Evolutionary conservation across 371 early-diverging fungal genomes (phyloP), one percentile per base, ranked within the genome.

Genomic region (Mucor plumbeus): DNA sequence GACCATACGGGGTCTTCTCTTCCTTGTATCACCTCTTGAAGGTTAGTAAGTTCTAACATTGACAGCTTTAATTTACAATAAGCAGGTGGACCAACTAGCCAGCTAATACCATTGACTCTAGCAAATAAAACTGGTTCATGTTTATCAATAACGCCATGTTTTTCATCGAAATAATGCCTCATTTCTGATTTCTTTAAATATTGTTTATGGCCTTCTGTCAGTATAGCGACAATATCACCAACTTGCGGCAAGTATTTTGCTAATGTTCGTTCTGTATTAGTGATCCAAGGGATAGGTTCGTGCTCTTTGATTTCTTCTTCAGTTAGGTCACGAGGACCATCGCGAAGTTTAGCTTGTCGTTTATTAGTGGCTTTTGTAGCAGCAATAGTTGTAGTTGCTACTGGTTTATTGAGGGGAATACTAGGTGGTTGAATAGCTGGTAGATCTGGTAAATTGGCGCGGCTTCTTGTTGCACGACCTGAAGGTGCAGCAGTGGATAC

Each of bases 231-330:
- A 58, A 72, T 66, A 57, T 92, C 92, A 36, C 85, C 87, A 3
- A 89, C 59, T 75, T 92, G 92, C 7, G 92, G 92, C 35, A 87
- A 79, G 55, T 92, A 92, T 31, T 91, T 91, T 0, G 85, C 77
- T 9, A 88, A 71, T 15, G 81, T 78, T 4, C 85, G 86, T n/a
- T 75, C 64, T 3, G 82, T 86, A 9, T 71, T 78, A 53, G 75
- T 80, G 40, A 92, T 82, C 92, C 92, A 92, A 44, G 88, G 87
- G 0, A 85, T 77, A 0, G 86, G 87, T 44, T 71, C 80, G 59
- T 79, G 72, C 7, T 65, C 58, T 41, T 71, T 67, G 35, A 82
- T 75, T 58, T 84, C 74, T 47, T 79, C 65, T 56, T 68, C 59
- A 19, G 63, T 64, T 64, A 85, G 48, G 55, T 65, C 50, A 58